Conservation (phyloP, 306 rosid genomes). For the Vachellia pachyceras region DNA sequence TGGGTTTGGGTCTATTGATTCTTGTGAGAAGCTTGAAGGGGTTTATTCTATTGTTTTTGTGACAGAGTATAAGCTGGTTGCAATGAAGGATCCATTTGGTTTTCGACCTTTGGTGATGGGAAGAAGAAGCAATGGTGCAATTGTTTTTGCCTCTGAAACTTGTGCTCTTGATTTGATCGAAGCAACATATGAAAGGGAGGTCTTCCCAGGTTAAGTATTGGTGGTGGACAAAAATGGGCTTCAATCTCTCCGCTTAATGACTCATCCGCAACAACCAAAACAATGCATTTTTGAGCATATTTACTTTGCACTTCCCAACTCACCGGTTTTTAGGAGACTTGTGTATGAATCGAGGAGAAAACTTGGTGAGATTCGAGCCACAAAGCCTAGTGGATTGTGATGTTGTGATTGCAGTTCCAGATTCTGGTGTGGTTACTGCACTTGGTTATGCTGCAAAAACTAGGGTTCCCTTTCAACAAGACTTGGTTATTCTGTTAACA, state of each 20-base stretch:
- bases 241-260: conserved; percentile 84
- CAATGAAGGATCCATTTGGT: conserved; percentile 82
- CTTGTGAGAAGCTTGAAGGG: conserved; percentile 85
- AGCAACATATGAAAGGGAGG: conserved; percentile 94
- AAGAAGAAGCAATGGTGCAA: conserved; percentile 85
- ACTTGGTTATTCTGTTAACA: no score
- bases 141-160: conserved; percentile 97
- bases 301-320: conserved; percentile 89
- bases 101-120: conserved; percentile 97
- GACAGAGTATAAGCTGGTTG: conserved; percentile 85
- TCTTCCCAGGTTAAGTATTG: conserved; percentile 84
- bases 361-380: conserved; percentile 87
- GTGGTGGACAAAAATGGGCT: conserved; percentile 81
- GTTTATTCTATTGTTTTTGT: conserved; percentile 91
- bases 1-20: no score
- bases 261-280: conserved; percentile 84
- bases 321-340: conserved; percentile 78
- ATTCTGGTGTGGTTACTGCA: conserved; percentile 95
- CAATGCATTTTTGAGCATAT: conserved; percentile 95
- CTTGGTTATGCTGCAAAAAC: conserved; percentile 95
- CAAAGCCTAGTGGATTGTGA: conserved; percentile 87
- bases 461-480: conserved; percentile 92
- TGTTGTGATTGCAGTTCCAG: conserved; percentile 95
- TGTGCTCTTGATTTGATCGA: conserved; percentile 97
- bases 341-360: conserved; percentile 77